A percentile compares a stretch with the other conserved stretches of the same genome.
phyloP scores from a whole-genome alignment of 2,329 filamentous ascomycete species.

The Botrytis squamosa region DNA sequence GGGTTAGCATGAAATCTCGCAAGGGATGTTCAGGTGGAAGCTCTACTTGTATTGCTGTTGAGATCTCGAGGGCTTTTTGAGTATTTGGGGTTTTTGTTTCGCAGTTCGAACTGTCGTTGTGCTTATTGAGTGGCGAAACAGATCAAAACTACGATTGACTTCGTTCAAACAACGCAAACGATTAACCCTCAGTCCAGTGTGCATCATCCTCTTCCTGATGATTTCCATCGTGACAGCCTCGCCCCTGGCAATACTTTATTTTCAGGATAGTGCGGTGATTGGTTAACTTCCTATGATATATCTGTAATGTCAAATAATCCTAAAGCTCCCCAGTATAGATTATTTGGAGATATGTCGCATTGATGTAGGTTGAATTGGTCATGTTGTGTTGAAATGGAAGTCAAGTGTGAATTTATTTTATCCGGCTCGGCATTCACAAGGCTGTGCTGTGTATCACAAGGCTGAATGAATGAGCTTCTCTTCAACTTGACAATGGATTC shows the following conservation, averaged over 20 bases:
- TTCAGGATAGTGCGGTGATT: too few relatives aligned
- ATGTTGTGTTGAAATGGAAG: neutral
- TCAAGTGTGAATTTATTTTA: constrained; percentile 4
- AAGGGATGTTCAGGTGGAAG: neutral
- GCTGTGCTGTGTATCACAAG: neutral
- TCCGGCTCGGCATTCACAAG: constrained; percentile 8
- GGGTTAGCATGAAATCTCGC: neutral
- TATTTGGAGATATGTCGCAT: neutral
- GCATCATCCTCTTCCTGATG: constrained; percentile 5
- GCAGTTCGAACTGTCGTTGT: constrained; percentile 11
- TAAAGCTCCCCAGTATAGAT: neutral
- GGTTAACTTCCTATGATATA: neutral
- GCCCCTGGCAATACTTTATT: neutral
- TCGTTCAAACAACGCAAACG: neutral
- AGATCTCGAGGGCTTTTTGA: neutral
- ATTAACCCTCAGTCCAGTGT: neutral
- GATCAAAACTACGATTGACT: neutral
- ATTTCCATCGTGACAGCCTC: constrained; percentile 9
- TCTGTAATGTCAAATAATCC: neutral
- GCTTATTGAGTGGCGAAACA: neutral
- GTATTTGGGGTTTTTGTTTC: neutral
- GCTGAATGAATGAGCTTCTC: neutral
- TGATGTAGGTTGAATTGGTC: neutral
- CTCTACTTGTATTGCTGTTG: constrained; percentile 18
- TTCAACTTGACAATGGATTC: neutral